phyloP scores from a whole-genome alignment of 1,284 basidiomycete species.

The Irpex lacteus region DNA sequence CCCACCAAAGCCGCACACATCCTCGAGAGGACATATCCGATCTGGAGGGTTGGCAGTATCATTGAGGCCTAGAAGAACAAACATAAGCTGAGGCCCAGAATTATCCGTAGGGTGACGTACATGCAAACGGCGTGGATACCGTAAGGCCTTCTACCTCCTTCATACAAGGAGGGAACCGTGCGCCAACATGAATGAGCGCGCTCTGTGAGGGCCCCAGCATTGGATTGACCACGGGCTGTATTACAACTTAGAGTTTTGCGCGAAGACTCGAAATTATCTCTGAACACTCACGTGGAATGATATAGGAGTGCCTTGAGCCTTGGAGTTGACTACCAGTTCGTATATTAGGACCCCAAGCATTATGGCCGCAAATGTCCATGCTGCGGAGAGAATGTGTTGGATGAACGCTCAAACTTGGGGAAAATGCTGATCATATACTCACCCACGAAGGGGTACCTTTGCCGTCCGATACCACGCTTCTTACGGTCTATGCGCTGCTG shows the following conservation, averaged over 20 bases:
- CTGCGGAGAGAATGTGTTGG: slow-evolving; percentile 32
- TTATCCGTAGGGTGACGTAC: slow-evolving; percentile 37
- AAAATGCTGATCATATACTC: slow-evolving; percentile 26
- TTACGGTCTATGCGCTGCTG: slow-evolving; percentile 84
- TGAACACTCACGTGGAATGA: slow-evolving; percentile 64
- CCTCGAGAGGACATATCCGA: slow-evolving; percentile 71
- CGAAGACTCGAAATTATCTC: background rate
- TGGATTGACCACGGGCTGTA: slow-evolving; percentile 63
- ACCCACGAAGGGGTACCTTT: slow-evolving; percentile 78
- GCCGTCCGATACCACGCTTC: slow-evolving; percentile 79
- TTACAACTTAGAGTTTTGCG: background rate
- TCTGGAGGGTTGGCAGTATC: slow-evolving; percentile 74
- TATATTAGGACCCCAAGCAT: slow-evolving; percentile 79
- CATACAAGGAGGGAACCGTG: slow-evolving; percentile 91
- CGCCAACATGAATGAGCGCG: slow-evolving; percentile 87
- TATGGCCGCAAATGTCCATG: slow-evolving; percentile 56
- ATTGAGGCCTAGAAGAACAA: slow-evolving; percentile 53
- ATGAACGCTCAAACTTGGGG: background rate
- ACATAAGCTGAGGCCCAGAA: background rate
- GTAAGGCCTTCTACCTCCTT: slow-evolving; percentile 67
- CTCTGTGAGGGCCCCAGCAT: slow-evolving; percentile 90
- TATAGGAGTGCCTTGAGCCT: slow-evolving; percentile 74
- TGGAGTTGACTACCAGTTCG: slow-evolving; percentile 73
- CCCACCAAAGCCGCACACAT: slow-evolving; percentile 88
- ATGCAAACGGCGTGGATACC: slow-evolving; percentile 58